phyloP scores from a whole-genome alignment of 2,329 filamentous ascomycete genomes.

The Colletotrichum euphorbiae region DNA sequence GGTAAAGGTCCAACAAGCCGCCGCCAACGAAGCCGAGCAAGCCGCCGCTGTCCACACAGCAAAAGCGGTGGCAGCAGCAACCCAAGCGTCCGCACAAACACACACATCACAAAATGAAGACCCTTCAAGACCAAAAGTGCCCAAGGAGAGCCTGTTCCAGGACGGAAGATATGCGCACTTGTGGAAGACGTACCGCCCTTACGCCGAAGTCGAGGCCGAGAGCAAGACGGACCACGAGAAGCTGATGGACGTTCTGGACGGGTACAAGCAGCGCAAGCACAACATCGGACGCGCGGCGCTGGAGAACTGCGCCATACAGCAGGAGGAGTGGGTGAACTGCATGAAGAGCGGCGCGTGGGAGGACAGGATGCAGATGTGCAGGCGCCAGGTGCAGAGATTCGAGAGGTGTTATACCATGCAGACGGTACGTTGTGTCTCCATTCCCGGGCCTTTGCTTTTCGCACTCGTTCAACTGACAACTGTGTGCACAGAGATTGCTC shows the following conservation, averaged over 20 bases:
- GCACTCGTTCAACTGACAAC: background rate
- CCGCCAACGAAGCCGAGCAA: slow-evolving; percentile 22
- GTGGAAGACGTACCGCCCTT: slow-evolving; percentile 90
- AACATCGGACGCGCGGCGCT: slow-evolving; percentile 84
- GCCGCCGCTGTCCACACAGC: slow-evolving; percentile 38
- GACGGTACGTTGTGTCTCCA: slow-evolving; percentile 60
- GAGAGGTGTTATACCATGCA: slow-evolving; percentile 92
- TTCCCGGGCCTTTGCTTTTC: no score
- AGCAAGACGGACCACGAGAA: slow-evolving; percentile 83
- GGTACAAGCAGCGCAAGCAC: slow-evolving; percentile 84
- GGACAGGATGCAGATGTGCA: slow-evolving; percentile 83
- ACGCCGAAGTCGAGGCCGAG: slow-evolving; percentile 74
- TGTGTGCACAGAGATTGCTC: slow-evolving; percentile 75
- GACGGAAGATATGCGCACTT: slow-evolving; percentile 82
- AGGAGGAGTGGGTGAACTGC: slow-evolving; percentile 85
- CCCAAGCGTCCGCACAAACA: slow-evolving; percentile 27
- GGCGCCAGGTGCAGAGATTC: slow-evolving; percentile 79
- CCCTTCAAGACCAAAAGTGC: slow-evolving; percentile 50
- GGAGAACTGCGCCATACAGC: slow-evolving; percentile 93
- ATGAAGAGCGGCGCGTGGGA: slow-evolving; percentile 77
- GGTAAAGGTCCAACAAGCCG: slow-evolving; percentile 67
- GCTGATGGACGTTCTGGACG: slow-evolving; percentile 81
- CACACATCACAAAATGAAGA: slow-evolving; percentile 9
- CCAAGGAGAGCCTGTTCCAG: slow-evolving; percentile 64
- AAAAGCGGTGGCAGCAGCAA: slow-evolving; percentile 39